Evolutionary conservation across 2,329 filamentous ascomycete genomes (phyloP), one percentile per base, ranked within the genome.

Genomic region (Mycocentrospora acerina): DNA sequence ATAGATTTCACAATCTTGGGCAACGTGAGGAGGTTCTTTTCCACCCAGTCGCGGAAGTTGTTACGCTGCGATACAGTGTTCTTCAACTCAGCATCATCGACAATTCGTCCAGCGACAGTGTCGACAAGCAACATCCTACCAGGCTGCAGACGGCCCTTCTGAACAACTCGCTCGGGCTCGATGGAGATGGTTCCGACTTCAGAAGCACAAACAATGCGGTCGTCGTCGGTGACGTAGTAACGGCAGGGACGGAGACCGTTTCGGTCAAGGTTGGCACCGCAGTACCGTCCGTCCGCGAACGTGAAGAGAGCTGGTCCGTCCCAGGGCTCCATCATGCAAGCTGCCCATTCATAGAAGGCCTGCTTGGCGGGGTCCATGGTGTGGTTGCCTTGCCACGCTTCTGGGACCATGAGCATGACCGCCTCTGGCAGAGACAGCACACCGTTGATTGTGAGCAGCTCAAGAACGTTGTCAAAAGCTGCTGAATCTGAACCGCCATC

Each of bases 271-370:
- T 96, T 97, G 53, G 91, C 91, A 79, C 91, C 91, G 62, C 91
- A 97, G 77, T 93, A 97, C 48, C 91, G 85, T 46, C 91, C 91
- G 67, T 97, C 91, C 18, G 91, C 89, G 71, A 97, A 97, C 6
- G 90, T 96, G 76, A 97, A 97, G 22, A 97, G 81, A 39, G 91
- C 91, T 24, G 91, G 91, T 13, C 91, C 91, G 70, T 97, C 91
- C 91, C 91, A 97, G 12, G 91, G 90, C 75, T 97, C 91, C 91
- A 97, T 97, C 77, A 95, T 87, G 70, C 91, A 97, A 53, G 90
- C 90, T 60, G 91, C 91, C 90, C 91, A 97, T 69, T 97, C 90
- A 72, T 97, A 97, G 72, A 96, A 97, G 35, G 91, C 91, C 42
- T 90, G 88, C 74, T 97, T 97, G 62, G 88, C 87, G 40, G 90